phyloP scores from a whole-genome alignment of 108 stramenopile genomes.

The Parmales sp. region DNA sequence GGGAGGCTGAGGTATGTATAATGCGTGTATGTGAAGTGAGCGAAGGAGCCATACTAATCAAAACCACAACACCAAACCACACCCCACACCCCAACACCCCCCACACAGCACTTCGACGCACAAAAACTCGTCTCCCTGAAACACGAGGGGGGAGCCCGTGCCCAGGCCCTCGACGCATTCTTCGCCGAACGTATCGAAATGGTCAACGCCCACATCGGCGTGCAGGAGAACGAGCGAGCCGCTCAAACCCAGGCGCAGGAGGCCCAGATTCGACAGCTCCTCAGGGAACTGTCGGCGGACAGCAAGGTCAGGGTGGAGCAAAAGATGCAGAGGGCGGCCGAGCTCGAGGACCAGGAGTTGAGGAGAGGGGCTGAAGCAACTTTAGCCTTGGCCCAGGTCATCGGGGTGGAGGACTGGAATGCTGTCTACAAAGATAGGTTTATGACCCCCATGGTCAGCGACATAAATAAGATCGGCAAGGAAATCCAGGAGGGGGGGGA shows the following conservation, averaged over 20 bases:
- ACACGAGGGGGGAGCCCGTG: conserved; percentile 2
- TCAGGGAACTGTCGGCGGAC: background rate
- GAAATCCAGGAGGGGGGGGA: background rate
- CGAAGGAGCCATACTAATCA: too few species aligned
- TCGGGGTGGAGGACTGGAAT: conserved; percentile 7
- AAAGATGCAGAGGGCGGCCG: background rate
- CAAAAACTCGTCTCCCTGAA: background rate
- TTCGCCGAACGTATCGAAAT: background rate
- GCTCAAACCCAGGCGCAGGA: background rate
- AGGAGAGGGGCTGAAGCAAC: background rate
- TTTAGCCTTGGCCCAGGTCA: background rate
- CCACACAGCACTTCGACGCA: conserved; percentile 1
- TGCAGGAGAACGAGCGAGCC: background rate
- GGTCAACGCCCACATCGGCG: background rate
- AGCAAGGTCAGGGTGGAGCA: background rate
- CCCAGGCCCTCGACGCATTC: background rate
- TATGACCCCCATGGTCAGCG: background rate
- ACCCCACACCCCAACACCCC: too few species aligned
- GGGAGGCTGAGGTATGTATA: background rate
- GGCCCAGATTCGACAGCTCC: background rate
- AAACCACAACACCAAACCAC: too few species aligned
- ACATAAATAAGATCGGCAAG: background rate
- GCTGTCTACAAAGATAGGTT: conserved; percentile 4
- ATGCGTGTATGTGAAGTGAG: too few species aligned
- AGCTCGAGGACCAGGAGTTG: background rate